Evolutionary conservation across 305 asterid species (phyloP).

Genomic region (Caryopteris hybrid): DNA sequence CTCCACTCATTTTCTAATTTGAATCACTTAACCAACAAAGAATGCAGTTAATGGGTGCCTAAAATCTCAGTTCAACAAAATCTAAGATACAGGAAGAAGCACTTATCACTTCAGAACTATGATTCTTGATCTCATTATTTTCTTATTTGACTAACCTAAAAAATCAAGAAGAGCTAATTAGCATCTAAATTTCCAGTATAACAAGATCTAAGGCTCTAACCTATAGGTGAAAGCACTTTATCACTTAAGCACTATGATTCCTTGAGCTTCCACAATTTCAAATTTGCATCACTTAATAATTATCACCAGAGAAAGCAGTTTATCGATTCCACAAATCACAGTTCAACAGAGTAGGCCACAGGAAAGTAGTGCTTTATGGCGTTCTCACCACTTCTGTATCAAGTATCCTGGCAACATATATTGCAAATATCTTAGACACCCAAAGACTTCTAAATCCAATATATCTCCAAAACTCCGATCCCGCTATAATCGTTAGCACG

Average conservation of each 20-base stretch:
- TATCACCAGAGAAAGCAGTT: background rate
- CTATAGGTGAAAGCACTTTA: background rate
- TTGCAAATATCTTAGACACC: background rate
- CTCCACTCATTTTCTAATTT: background rate
- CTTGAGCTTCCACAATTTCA: background rate
- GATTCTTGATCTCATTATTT: background rate
- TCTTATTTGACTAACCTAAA: background rate
- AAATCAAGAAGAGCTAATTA: background rate
- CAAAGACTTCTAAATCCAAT: constrained; percentile 11
- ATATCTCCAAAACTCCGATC: background rate
- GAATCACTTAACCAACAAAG: background rate
- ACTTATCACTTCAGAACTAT: background rate
- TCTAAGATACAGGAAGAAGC: constrained; percentile 3
- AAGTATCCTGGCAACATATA: background rate
- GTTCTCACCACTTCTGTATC: background rate
- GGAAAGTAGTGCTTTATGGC: background rate
- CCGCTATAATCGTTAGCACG: background rate
- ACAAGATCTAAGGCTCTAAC: background rate
- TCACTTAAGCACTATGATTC: background rate
- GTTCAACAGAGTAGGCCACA: constrained; percentile 4
- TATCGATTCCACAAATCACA: background rate
- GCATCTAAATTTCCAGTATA: background rate
- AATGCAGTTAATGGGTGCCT: background rate
- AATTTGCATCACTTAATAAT: background rate
- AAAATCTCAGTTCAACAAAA: constrained; percentile 6